A percentile compares a stretch with the other conserved stretches of the same genome.
These are phyloP conservation scores for Basipetospora chlamydospora DNA, from an alignment of 2,329 filamentous ascomycete species.

Conservation along the genomic window DNA sequence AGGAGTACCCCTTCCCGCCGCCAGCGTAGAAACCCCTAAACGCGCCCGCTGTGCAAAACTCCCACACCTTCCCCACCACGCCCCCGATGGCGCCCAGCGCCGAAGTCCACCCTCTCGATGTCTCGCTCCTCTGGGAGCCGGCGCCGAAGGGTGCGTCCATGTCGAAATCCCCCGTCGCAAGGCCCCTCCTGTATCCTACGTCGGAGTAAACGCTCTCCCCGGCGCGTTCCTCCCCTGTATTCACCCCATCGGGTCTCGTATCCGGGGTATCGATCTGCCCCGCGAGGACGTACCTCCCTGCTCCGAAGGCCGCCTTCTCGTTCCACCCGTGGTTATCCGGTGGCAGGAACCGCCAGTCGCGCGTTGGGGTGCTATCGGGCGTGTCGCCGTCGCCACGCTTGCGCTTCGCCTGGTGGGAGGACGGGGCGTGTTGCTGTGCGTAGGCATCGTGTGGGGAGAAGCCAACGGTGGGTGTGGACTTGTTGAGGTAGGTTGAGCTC, in stretches of 20 bases:
- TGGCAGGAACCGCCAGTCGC: constrained; percentile 1
- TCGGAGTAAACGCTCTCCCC: constrained; percentile 41
- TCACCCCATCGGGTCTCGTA: neutral
- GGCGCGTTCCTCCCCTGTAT: neutral
- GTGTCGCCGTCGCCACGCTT: constrained; percentile 23
- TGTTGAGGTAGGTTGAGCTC: constrained; percentile 16
- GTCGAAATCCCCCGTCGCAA: constrained; percentile 30
- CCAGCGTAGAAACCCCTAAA: constrained; percentile 82
- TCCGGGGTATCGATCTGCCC: constrained; percentile 37
- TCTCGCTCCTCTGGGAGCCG: constrained; percentile 4
- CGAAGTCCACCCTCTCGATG: constrained; percentile 34
- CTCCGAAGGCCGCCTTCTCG: constrained; percentile 8
- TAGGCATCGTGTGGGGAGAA: no score
- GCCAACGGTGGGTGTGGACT: constrained; percentile 10
- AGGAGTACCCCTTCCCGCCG: constrained; percentile 56
- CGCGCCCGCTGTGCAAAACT: constrained; percentile 61
- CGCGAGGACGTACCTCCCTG: constrained; percentile 30
- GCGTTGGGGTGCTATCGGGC: constrained; percentile 6
- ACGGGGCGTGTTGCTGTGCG: no score
- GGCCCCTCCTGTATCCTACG: constrained; percentile 35
- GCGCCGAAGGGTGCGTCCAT: no score
- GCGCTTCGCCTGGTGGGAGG: constrained; percentile 23
- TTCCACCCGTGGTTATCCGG: constrained; percentile 11
- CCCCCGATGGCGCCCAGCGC: constrained; percentile 49
- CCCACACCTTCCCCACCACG: constrained; percentile 65